A percentile compares a stretch with the other conserved stretches of the same genome.
Conservation (phyloP, 148 eudicot species). For the Vaccinium vitisidaea region DNA sequence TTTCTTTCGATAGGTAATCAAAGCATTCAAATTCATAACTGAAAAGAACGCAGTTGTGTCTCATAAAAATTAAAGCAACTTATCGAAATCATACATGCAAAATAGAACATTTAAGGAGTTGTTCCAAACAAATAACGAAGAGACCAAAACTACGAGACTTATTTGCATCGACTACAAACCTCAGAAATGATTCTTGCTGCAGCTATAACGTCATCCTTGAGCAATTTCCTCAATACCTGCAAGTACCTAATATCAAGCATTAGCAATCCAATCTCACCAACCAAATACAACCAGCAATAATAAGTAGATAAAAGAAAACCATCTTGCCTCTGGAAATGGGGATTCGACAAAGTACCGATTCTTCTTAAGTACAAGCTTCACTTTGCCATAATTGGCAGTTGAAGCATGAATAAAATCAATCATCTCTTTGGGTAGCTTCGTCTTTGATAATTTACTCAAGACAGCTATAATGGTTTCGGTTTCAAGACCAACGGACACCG, state of each 20-base stretch:
- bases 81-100: background rate
- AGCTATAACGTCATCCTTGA: constrained; percentile 70
- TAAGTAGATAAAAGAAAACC: background rate
- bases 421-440: constrained; percentile 94
- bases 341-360: constrained; percentile 91
- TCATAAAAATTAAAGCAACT: background rate
- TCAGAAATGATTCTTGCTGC: constrained; percentile 68
- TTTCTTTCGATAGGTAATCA: background rate
- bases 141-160: background rate
- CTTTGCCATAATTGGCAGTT: constrained; percentile 97
- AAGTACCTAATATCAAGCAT: constrained; percentile 16
- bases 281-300: background rate
- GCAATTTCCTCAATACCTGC: constrained; percentile 79
- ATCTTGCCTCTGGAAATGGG: constrained; percentile 84
- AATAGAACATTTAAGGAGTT: background rate
- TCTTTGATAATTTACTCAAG: constrained; percentile 82
- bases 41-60: background rate
- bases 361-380: constrained; percentile 95
- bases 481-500: constrained; percentile 95
- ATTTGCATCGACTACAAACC: constrained; percentile 40
- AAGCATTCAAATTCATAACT: background rate
- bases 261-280: background rate
- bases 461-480: constrained; percentile 87
- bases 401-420: constrained; percentile 87
- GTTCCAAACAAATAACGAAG: background rate